Conservation (phyloP, 768 basidiomycete genomes). For the Steccherinum ochraceum region DNA sequence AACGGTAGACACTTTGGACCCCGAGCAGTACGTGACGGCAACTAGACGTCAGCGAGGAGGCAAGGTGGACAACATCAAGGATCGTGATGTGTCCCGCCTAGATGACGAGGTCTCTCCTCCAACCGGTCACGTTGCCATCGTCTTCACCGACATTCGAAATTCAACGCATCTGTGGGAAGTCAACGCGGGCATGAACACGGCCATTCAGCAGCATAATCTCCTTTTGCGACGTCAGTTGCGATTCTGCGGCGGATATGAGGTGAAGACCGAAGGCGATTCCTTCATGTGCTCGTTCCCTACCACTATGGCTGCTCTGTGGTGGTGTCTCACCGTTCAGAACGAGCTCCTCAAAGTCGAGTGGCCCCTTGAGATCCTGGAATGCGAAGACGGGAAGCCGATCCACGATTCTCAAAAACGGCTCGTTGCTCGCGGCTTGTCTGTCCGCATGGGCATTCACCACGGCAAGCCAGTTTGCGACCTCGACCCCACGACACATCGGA, state of each 20-base stretch:
- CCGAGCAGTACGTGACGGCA: slow-evolving; percentile 27
- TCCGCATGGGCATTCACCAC: slow-evolving; percentile 97
- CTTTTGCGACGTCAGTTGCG: slow-evolving; percentile 82
- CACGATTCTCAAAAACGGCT: slow-evolving; percentile 58
- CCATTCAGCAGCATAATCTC: slow-evolving; percentile 85
- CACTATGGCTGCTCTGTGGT: slow-evolving; percentile 80
- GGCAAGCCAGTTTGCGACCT: slow-evolving; percentile 85
- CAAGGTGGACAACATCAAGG: slow-evolving; percentile 44
- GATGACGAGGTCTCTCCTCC: slow-evolving; percentile 81
- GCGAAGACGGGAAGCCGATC: slow-evolving; percentile 82
- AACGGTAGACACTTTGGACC: slow-evolving; percentile 39
- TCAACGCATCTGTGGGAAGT: slow-evolving; percentile 96
- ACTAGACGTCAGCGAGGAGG: slow-evolving; percentile 22
- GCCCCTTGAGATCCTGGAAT: slow-evolving; percentile 92
- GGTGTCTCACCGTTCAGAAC: slow-evolving; percentile 82
- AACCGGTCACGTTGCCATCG: slow-evolving; percentile 80
- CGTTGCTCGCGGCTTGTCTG: slow-evolving; percentile 83
- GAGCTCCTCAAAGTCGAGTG: slow-evolving; percentile 77
- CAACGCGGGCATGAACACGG: slow-evolving; percentile 91
- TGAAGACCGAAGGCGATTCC: slow-evolving; percentile 98
- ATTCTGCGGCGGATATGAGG: slow-evolving; percentile 93
- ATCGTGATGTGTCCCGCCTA: slow-evolving; percentile 57
- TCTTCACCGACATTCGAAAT: slow-evolving; percentile 97
- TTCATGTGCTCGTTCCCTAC: slow-evolving; percentile 99
- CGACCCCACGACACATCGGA: slow-evolving; percentile 61